phyloP scores from a whole-genome alignment of 2,329 filamentous ascomycete species.

The Sporothrix luriei region DNA sequence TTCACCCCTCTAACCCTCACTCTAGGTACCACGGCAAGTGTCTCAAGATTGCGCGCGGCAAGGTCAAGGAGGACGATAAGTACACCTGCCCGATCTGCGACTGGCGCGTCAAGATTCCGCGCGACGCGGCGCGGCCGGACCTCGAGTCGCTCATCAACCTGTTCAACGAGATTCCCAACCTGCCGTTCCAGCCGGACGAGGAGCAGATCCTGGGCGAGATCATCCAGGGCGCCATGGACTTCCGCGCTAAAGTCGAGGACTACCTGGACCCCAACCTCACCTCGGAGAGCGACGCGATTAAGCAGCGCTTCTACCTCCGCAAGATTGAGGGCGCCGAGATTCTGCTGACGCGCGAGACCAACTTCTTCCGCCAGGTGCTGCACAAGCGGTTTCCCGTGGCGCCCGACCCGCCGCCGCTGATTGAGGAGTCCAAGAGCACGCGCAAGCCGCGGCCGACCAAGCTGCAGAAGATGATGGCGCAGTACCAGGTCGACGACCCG shows the following conservation, averaged over 20 bases:
- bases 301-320: slow-evolving; percentile 90
- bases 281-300: slow-evolving; percentile 76
- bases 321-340: slow-evolving; percentile 98
- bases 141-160: slow-evolving; percentile 84
- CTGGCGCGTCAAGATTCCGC: slow-evolving; percentile 93
- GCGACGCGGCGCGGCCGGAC: slow-evolving; percentile 92
- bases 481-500: slow-evolving; percentile 84
- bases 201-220: slow-evolving; percentile 85
- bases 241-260: slow-evolving; percentile 77
- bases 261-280: slow-evolving; percentile 81
- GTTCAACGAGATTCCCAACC: slow-evolving; percentile 74
- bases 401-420: slow-evolving; percentile 77
- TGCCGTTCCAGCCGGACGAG: slow-evolving; percentile 96
- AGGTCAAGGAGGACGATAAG: slow-evolving; percentile 97
- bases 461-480: slow-evolving; percentile 88
- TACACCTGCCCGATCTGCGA: slow-evolving; percentile 98
- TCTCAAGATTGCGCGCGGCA: slow-evolving; percentile 93
- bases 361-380: slow-evolving; percentile 92
- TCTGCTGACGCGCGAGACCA: slow-evolving; percentile 88
- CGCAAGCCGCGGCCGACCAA: slow-evolving; percentile 96
- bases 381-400: slow-evolving; percentile 95
- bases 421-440: slow-evolving; percentile 86
- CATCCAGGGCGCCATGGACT: slow-evolving; percentile 79
- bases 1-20: no score
- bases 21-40: slow-evolving; percentile 86